Percentiles rank a stretch among this genome's conserved stretches.
Evolutionary conservation across 2,329 filamentous ascomycete species (phyloP).

Genomic region (Curvularia lunata): DNA sequence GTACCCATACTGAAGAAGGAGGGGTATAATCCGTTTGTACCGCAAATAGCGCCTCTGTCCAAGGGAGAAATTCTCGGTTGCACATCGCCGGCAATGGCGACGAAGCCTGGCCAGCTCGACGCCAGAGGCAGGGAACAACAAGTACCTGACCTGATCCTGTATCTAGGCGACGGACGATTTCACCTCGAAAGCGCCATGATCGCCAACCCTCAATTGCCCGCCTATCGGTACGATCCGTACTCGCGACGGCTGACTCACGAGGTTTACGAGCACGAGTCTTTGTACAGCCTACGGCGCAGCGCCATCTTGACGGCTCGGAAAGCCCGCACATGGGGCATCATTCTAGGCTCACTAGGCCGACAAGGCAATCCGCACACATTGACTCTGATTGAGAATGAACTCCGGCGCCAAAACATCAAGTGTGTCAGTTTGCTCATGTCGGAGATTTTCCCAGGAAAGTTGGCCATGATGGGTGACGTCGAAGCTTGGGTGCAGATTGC

Average conservation of each 20-base stretch:
- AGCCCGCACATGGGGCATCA: constrained; percentile 91
- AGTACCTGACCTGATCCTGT: constrained; percentile 74
- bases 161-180: constrained; percentile 90
- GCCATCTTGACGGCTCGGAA: constrained; percentile 78
- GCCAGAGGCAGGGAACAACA: constrained; percentile 55
- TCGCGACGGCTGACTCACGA: constrained; percentile 89
- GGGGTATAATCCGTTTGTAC: constrained; percentile 84
- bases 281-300: constrained; percentile 77
- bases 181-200: constrained; percentile 99
- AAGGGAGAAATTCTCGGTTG: constrained; percentile 98
- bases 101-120: constrained; percentile 44
- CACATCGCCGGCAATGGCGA: constrained; percentile 71
- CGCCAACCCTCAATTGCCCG: constrained; percentile 87
- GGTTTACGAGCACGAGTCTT: constrained; percentile 88
- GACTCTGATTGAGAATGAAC: constrained; percentile 78
- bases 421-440: constrained; percentile 86
- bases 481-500: constrained; percentile 99
- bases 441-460: constrained; percentile 95
- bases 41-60: constrained; percentile 89
- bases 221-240: constrained; percentile 97
- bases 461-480: constrained; percentile 90
- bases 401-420: constrained; percentile 74
- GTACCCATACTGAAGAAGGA: constrained; percentile 77
- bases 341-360: constrained; percentile 87
- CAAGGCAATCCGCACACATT: constrained; percentile 97